Conservation (phyloP, 345 rosid species). For the Trapa incisa region DNA sequence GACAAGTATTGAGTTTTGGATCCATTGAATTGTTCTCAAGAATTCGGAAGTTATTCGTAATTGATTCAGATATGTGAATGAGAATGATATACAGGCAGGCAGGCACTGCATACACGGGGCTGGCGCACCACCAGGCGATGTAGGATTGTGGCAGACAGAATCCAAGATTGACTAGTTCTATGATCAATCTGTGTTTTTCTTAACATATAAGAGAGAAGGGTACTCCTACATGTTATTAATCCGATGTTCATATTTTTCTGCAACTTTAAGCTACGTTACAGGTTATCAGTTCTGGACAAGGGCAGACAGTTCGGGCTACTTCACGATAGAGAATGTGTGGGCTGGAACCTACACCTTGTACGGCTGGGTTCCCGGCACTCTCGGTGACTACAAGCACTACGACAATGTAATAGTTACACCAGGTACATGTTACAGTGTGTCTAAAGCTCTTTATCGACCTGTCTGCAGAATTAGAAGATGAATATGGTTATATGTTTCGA, state of each 20-base stretch:
- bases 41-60: no score
- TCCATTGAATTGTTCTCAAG: no score
- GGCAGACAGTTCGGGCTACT: slow-evolving; percentile 16
- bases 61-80: slow-evolving; percentile 6
- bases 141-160: slow-evolving; percentile 34
- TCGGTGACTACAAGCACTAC: slow-evolving; percentile 23
- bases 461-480: no score
- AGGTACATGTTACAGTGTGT: not conserved
- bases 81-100: not conserved
- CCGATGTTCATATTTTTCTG: not conserved
- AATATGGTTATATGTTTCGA: no score
- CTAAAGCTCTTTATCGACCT: no score
- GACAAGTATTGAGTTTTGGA: not conserved
- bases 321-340: slow-evolving; percentile 22
- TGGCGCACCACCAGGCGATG: slow-evolving; percentile 33
- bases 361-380: slow-evolving; percentile 27
- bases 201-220: no score
- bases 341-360: slow-evolving; percentile 19
- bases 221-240: no score
- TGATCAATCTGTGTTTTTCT: not conserved
- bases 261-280: not conserved
- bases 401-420: slow-evolving; percentile 4
- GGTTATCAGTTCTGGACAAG: slow-evolving; percentile 31
- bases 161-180: slow-evolving; percentile 13
- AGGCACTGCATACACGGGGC: slow-evolving; percentile 21